These are phyloP conservation scores for Rasamsonia emersonii DNA, from an alignment of 2,329 filamentous ascomycete genomes.

Conservation along the genomic window DNA sequence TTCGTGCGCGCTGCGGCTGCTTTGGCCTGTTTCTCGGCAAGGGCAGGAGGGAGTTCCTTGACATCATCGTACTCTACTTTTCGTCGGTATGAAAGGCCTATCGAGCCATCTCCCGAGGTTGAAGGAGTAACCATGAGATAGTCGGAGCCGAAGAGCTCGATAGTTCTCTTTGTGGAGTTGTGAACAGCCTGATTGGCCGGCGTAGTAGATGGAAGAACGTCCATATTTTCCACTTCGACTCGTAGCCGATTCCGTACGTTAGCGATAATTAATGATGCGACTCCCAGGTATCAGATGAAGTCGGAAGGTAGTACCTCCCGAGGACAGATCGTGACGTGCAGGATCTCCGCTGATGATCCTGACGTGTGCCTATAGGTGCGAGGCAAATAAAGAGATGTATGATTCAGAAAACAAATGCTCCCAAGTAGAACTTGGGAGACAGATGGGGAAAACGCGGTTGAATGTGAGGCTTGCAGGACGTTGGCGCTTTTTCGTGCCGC, in stretches of 20 bases:
- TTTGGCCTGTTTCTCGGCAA: slow-evolving; percentile 71
- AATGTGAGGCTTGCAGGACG: neutral
- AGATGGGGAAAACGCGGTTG: too few species aligned
- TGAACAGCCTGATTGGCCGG: slow-evolving; percentile 30
- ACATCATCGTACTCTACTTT: slow-evolving; percentile 67
- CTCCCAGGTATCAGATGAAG: too few species aligned
- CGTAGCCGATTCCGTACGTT: too few species aligned
- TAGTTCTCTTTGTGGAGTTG: slow-evolving; percentile 37
- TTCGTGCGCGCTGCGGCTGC: slow-evolving; percentile 56
- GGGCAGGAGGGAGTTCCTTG: slow-evolving; percentile 63
- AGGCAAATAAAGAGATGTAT: too few species aligned
- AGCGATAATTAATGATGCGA: too few species aligned
- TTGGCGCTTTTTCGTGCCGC: neutral
- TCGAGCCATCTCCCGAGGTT: slow-evolving; percentile 33
- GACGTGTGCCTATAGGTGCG: too few species aligned
- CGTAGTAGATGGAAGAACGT: slow-evolving; percentile 19
- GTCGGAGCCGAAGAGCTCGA: slow-evolving; percentile 39
- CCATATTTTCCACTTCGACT: slow-evolving; percentile 21
- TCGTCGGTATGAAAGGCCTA: slow-evolving; percentile 37
- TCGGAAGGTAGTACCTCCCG: too few species aligned
- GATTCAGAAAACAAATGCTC: too few species aligned
- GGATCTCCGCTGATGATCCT: too few species aligned
- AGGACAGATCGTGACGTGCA: too few species aligned
- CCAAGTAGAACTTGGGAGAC: too few species aligned
- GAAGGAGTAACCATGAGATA: slow-evolving; percentile 38